phyloP scores from a whole-genome alignment of 106 monocot species.

The Narthecium ossifragum region DNA sequence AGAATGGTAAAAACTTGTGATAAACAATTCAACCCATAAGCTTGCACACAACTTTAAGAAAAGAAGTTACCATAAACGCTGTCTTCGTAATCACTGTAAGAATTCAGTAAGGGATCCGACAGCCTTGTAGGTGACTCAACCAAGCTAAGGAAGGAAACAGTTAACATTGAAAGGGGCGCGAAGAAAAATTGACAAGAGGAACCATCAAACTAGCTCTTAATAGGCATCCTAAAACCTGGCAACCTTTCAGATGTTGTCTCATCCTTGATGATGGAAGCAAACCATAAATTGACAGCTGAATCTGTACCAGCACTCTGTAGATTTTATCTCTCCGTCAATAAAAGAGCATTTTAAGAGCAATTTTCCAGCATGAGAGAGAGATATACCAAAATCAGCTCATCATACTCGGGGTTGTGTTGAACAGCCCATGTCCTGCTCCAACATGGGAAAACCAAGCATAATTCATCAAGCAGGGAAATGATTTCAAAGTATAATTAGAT shows the following conservation, averaged over 20 bases:
- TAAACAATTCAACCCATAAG: constrained; percentile 8
- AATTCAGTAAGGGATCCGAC: constrained; percentile 64
- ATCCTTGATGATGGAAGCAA: constrained; percentile 25
- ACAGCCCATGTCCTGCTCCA: constrained; percentile 93
- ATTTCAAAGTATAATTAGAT: too few species aligned
- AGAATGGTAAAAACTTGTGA: constrained; percentile 6
- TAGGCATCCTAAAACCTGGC: too few species aligned
- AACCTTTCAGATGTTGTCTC: constrained; percentile 60
- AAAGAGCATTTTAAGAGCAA: constrained; percentile 6
- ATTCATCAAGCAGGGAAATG: background rate
- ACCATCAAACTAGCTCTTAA: too few species aligned
- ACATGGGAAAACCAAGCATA: constrained; percentile 2
- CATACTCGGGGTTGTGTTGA: constrained; percentile 74
- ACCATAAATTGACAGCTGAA: constrained; percentile 92
- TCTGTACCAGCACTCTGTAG: constrained; percentile 95
- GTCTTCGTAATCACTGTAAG: constrained; percentile 90
- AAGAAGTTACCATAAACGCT: constrained; percentile 85
- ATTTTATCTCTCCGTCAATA: constrained; percentile 16
- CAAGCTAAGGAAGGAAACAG: constrained; percentile 29
- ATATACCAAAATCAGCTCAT: constrained; percentile 79
- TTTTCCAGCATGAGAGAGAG: constrained; percentile 1
- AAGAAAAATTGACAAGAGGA: background rate
- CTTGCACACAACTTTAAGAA: background rate
- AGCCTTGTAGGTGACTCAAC: constrained; percentile 46
- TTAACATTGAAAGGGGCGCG: background rate